Percentiles rank a stretch among this genome's conserved stretches.
Evolutionary conservation across 129 eudicot species (phyloP).

Genomic region (Arctium minus): DNA sequence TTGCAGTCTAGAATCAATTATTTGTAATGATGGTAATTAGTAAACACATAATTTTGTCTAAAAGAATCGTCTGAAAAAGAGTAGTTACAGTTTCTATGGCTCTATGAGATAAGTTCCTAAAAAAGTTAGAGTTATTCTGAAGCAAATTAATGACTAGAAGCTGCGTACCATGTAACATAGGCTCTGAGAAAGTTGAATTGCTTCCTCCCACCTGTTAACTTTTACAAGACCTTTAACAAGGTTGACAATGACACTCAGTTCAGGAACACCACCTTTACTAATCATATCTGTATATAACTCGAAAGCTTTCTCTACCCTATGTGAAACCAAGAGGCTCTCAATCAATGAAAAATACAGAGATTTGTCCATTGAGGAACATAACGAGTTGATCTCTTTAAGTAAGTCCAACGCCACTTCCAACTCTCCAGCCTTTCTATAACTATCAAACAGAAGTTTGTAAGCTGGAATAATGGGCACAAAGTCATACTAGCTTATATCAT

Average conservation of each 20-base stretch:
- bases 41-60: no score
- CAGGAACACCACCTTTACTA: slow-evolving; percentile 55
- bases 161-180: slow-evolving; percentile 59
- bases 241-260: slow-evolving; percentile 45
- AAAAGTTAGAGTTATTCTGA: not conserved
- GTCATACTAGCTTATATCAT: slow-evolving; percentile 45
- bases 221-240: slow-evolving; percentile 74
- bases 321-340: slow-evolving; percentile 57
- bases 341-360: slow-evolving; percentile 52
- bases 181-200: slow-evolving; percentile 66
- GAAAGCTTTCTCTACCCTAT: slow-evolving; percentile 70
- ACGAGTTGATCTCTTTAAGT: slow-evolving; percentile 49
- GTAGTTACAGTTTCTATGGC: not conserved
- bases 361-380: slow-evolving; percentile 27
- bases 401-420: slow-evolving; percentile 65
- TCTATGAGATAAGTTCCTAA: not conserved
- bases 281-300: slow-evolving; percentile 65
- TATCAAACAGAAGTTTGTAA: slow-evolving; percentile 63
- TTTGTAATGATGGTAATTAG: not conserved
- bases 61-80: not conserved
- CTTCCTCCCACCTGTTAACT: slow-evolving; percentile 69
- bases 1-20: no score
- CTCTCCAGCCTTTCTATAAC: slow-evolving; percentile 71
- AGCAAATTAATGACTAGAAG: slow-evolving; percentile 5
- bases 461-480: slow-evolving; percentile 56